These are phyloP conservation scores for Limonium bicolor DNA, from an alignment of 148 eudicot genomes.

Conservation along the genomic window DNA sequence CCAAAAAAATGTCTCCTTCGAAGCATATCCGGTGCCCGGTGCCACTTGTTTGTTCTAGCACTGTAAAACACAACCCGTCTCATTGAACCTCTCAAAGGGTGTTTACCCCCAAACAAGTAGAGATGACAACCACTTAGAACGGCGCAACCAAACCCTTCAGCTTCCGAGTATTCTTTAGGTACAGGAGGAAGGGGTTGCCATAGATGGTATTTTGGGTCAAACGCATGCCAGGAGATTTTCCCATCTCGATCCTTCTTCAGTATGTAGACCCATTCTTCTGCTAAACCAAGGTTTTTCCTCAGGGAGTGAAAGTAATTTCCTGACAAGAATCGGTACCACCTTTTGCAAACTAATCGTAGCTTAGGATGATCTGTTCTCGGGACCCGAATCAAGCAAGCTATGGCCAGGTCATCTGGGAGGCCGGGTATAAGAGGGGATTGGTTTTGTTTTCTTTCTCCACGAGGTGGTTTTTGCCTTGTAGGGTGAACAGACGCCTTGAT, in stretches of 20 bases:
- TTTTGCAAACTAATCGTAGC: slow-evolving; percentile 76
- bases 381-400: slow-evolving; percentile 84
- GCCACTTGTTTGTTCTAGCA: slow-evolving; percentile 92
- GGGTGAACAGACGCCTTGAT: slow-evolving; percentile 75
- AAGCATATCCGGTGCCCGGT: slow-evolving; percentile 90
- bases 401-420: slow-evolving; percentile 88
- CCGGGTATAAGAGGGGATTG: slow-evolving; percentile 79
- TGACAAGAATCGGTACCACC: slow-evolving; percentile 76
- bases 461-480: slow-evolving; percentile 52
- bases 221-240: slow-evolving; percentile 81
- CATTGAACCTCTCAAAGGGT: slow-evolving; percentile 90
- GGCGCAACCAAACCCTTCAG: slow-evolving; percentile 77
- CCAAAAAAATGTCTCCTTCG: slow-evolving; percentile 77
- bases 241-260: slow-evolving; percentile 76
- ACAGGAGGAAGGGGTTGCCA: slow-evolving; percentile 94
- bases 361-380: slow-evolving; percentile 62
- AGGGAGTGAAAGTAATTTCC: slow-evolving; percentile 81
- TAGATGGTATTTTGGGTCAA: slow-evolving; percentile 56
- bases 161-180: slow-evolving; percentile 74
- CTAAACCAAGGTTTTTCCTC: slow-evolving; percentile 38
- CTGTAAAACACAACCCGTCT: slow-evolving; percentile 83
- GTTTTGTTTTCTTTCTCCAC: slow-evolving; percentile 46
- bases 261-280: slow-evolving; percentile 85
- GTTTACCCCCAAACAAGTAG: slow-evolving; percentile 85
- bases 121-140: slow-evolving; percentile 91